Evolutionary conservation across 2,329 filamentous ascomycete species (phyloP).

Genomic region (Penicillium sp.): DNA sequence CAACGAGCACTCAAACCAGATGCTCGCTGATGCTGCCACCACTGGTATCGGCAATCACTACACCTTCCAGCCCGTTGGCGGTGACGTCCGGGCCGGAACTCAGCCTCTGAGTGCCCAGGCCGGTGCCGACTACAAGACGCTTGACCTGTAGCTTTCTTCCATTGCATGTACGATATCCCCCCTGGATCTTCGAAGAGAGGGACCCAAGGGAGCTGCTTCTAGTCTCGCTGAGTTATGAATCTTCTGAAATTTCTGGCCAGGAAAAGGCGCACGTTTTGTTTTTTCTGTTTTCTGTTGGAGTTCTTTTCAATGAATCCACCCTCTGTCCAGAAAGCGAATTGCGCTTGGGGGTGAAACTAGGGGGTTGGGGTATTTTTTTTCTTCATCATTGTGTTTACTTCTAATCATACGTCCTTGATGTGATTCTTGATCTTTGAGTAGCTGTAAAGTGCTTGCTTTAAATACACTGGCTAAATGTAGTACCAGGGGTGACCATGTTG

Average conservation of each 20-base stretch:
- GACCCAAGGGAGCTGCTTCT: conserved; percentile 10
- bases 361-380: conserved; percentile 6
- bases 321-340: conserved; percentile 13
- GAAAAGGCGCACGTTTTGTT: conserved; percentile 33
- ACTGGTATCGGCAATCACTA: conserved; percentile 42
- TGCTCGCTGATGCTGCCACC: conserved; percentile 37
- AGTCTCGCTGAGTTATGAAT: conserved; percentile 27
- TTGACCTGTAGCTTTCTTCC: conserved; percentile 41
- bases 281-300: conserved; percentile 22
- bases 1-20: conserved; percentile 42
- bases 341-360: conserved; percentile 13
- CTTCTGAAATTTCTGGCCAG: conserved; percentile 25
- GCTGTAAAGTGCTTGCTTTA: neutral
- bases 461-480: neutral
- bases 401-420: conserved; percentile 25
- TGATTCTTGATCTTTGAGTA: conserved; percentile 5
- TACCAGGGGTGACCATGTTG: neutral
- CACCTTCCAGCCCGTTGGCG: conserved; percentile 42
- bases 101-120: conserved; percentile 44
- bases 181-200: conserved; percentile 20
- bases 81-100: conserved; percentile 31
- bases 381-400: conserved; percentile 24
- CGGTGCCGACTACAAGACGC: conserved; percentile 45
- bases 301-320: conserved; percentile 23
- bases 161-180: conserved; percentile 27